A percentile compares a stretch with the other conserved stretches of the same genome.
phyloP scores from a whole-genome alignment of 164 flowering plant genomes.

The Vitis labrusca region DNA sequence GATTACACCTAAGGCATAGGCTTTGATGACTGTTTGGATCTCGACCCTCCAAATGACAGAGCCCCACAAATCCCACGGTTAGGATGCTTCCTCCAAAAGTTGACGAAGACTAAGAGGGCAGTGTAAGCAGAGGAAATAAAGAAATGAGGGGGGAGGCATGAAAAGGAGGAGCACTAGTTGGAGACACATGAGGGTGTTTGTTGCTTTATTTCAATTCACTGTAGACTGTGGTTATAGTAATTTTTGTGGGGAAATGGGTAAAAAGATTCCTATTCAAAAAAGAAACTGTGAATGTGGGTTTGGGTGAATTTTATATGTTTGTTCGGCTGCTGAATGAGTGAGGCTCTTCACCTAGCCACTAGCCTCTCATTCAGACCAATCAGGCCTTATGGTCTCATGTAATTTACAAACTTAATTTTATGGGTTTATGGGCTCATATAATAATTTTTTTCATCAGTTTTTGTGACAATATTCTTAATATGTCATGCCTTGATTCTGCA shows the following conservation, averaged over 20 bases:
- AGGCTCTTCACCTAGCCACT: background rate
- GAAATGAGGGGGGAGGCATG: slow-evolving; percentile 12
- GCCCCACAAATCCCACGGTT: background rate
- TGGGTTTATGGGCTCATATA: too few species aligned
- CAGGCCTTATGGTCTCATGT: too few species aligned
- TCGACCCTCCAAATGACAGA: background rate
- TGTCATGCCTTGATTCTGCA: too few species aligned
- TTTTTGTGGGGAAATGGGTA: slow-evolving; percentile 24
- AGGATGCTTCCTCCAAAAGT: background rate
- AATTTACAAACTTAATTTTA: too few species aligned
- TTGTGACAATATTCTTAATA: too few species aligned
- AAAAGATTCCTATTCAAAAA: slow-evolving; percentile 25
- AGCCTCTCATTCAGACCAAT: too few species aligned
- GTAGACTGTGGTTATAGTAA: background rate
- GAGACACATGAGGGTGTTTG: slow-evolving; percentile 29
- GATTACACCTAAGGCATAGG: background rate
- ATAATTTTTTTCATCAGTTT: too few species aligned
- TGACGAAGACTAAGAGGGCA: background rate
- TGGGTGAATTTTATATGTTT: background rate
- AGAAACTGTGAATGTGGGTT: background rate
- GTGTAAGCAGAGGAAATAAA: background rate
- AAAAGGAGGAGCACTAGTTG: slow-evolving; percentile 44
- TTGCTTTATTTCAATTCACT: slow-evolving; percentile 8
- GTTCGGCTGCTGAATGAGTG: too few species aligned
- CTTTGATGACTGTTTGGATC: background rate